phyloP scores from a whole-genome alignment of 2,329 filamentous ascomycete genomes.

The Neodidymelliopsis sp. region DNA sequence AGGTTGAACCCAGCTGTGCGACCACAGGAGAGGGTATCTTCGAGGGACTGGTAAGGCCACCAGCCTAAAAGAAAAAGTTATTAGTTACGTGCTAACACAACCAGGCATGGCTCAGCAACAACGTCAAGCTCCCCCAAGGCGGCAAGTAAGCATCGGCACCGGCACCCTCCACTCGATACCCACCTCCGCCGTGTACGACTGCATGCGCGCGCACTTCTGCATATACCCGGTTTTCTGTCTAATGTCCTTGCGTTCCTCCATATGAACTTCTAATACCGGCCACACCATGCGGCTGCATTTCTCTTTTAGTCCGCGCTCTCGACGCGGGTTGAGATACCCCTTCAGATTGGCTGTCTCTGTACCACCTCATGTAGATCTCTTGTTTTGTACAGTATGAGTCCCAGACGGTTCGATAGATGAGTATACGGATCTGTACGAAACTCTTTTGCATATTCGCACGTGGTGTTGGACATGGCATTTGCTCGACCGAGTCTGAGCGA shows the following conservation, averaged over 20 bases:
- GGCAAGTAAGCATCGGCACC: constrained; percentile 40
- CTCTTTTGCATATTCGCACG: not conserved
- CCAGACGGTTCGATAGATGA: constrained; percentile 25
- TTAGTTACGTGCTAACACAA: constrained; percentile 20
- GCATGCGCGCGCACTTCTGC: constrained; percentile 45
- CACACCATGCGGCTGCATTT: constrained; percentile 11
- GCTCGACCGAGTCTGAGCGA: too few species aligned
- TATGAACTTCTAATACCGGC: constrained; percentile 36
- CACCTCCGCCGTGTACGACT: constrained; percentile 40
- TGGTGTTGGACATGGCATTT: not conserved
- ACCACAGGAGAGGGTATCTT: constrained; percentile 63
- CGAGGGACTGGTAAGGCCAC: constrained; percentile 54
- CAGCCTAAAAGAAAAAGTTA: too few species aligned
- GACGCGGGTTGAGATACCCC: constrained; percentile 24
- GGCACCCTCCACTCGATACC: constrained; percentile 4
- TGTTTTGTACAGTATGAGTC: constrained; percentile 21
- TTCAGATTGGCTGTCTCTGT: constrained; percentile 20
- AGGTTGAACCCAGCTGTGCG: constrained; percentile 62
- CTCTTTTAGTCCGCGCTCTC: constrained; percentile 14
- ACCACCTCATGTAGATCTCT: constrained; percentile 21
- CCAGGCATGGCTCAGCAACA: constrained; percentile 59
- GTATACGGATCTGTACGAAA: constrained; percentile 33
- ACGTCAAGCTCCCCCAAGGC: constrained; percentile 55
- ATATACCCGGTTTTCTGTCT: constrained; percentile 48
- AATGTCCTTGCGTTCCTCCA: constrained; percentile 27